Percentiles rank a stretch among this genome's conserved stretches.
phyloP scores from a whole-genome alignment of 352 stramenopile species.

The Phytopythium oedochilum region DNA sequence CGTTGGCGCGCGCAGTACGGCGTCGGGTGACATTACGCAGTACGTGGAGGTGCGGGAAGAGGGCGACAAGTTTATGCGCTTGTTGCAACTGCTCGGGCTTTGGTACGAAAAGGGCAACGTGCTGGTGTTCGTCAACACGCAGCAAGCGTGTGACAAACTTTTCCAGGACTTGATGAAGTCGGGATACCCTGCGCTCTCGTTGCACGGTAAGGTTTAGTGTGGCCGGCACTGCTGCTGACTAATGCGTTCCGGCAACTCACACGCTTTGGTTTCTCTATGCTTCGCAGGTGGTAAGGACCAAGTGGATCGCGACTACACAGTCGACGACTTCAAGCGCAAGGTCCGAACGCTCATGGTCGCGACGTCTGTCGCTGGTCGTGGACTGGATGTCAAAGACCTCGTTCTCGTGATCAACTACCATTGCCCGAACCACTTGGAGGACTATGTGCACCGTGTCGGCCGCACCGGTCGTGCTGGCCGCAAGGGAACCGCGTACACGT shows the following conservation, averaged over 20 bases:
- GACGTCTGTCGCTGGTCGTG: slow-evolving; percentile 95
- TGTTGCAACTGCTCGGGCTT: slow-evolving; percentile 95
- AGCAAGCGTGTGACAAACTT: slow-evolving; percentile 95
- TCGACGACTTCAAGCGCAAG: slow-evolving; percentile 98
- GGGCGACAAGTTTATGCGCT: slow-evolving; percentile 97
- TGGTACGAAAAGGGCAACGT: slow-evolving; percentile 97
- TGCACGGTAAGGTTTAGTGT: slow-evolving; percentile 83
- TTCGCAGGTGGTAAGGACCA: slow-evolving; percentile 96
- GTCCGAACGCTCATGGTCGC: slow-evolving; percentile 91
- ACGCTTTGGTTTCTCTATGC: slow-evolving; percentile 11
- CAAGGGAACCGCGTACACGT: slow-evolving; percentile 98
- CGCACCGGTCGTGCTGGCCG: slow-evolving; percentile 93
- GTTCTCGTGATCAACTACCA: slow-evolving; percentile 99
- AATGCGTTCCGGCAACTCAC: background rate
- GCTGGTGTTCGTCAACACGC: slow-evolving; percentile 99
- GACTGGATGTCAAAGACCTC: slow-evolving; percentile 98
- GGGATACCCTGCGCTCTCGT: slow-evolving; percentile 94
- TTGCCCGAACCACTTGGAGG: slow-evolving; percentile 99
- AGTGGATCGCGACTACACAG: slow-evolving; percentile 98
- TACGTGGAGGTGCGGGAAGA: slow-evolving; percentile 99
- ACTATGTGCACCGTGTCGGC: slow-evolving; percentile 99
- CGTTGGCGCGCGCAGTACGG: slow-evolving; percentile 92
- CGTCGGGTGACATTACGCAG: slow-evolving; percentile 96
- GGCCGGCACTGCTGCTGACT: background rate
- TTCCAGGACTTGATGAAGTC: slow-evolving; percentile 96